Base-by-base conservation (phyloP, 805 yeast genomes). In the Cyberlindnera euphorbiae region DNA sequence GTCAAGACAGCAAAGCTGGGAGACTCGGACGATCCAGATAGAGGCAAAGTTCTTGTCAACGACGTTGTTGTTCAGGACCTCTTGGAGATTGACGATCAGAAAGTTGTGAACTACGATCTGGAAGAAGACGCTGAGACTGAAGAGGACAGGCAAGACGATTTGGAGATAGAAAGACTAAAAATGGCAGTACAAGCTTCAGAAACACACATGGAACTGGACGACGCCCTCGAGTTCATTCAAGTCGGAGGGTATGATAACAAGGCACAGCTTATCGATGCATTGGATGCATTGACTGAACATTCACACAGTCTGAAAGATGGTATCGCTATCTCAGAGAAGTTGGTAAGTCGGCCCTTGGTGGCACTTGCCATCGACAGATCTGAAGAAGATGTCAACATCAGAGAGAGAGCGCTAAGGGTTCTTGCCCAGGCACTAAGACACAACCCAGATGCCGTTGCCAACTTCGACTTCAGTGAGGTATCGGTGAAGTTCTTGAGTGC, bases 351-450 rank as follows among this genome's bases (percentile, higher is more conserved):
- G 9, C 56, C 70, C 25, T 36, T 55, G 8, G 50, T 53, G 4
- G 49, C 74, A 21, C 33, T 64, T n/a, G n/a, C n/a, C 19, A 46
- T 52, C 2, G 26, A 63, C 3, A 35, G 39, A 4, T 47, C 53
- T 3, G 39, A 45, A 22, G 38, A 11, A 41, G 6, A 26, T 23
- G 25, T 25, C 24, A 27, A 45, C 1, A 30, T 60, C 17, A 63
- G 68, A 39, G 93, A 86, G 39, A 49, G 71, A 29, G 56, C 77
- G 1, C 71, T 77, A 11, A 65, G 87, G 42, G 64, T 82, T 19
- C 63, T 88, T 39, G 79, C 83, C 0, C 69, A 85, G 5, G 59
- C 89, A 5, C 57, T 87, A 30, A 69, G 96, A 49, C 87, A 87
- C 55, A 88, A 88, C 53, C 77, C 76, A 2, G 73, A 71, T 3